Evolutionary conservation across 176 grass and related monocot species (phyloP), one percentile per base, ranked within the genome.

Genomic region (Rhipidocladum racemiflorum): DNA sequence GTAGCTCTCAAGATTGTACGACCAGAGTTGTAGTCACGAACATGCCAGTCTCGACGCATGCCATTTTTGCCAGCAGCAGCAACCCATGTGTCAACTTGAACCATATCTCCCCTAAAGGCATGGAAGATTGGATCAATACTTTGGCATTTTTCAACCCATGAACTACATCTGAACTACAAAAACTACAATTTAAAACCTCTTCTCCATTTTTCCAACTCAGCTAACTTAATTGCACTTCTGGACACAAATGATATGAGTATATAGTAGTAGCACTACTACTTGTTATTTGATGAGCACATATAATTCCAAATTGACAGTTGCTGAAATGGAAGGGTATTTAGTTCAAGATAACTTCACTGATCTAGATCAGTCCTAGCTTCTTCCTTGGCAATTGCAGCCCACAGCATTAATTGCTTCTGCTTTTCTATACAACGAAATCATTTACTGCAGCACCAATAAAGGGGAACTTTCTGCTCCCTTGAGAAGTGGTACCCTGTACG

Each of bases 21-120:
- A 1, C 96, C 89, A 32, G 96, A 85, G 56, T 93, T 92, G 63
- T 87, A 93, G 67, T 98, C 96, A 15, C 85, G 85, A 59, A 95
- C 89, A 86, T 95, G 90, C 96, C 96, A 98, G 74, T 98, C 96
- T 83, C 96, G 91, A 70, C 91, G 92, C 96, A 98, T 98, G 51
- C 96, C 96, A 82, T 98, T 98, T 93, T 98, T 98, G 14, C 96
- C 96, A 48, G 92, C 94, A 61, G 91, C 80, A 83, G 86, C 88
- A 51, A 99, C 96, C 96, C 96, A 99, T 61, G 96, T 93, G 80
- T 99, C 96, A 66, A 95, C 87, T 90, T 99, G 78, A 79, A 99
- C 91, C 86, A 93, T 80, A 87, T 99, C 96, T 67, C 89, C 96
- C 96, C 96, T 99, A 82, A 30, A 93, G 86, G 1, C 18, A 60